phyloP scores from a whole-genome alignment of 768 basidiomycete species.

The Filobasidium wieringae region DNA sequence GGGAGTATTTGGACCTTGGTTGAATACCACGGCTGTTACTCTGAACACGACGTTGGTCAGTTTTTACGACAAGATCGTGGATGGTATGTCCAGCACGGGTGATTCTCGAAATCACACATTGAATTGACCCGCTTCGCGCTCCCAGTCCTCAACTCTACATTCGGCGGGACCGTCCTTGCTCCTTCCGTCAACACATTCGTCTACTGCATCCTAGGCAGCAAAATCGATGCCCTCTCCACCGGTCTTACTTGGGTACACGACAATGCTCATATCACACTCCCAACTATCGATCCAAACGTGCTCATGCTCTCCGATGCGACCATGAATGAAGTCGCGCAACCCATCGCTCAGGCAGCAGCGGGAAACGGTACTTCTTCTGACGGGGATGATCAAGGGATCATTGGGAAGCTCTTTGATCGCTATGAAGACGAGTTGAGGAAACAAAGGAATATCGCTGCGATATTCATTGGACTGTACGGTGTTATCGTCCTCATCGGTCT shows the following conservation, averaged over 20 bases:
- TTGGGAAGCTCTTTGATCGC: slow-evolving; percentile 58
- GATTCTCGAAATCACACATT: too few species aligned
- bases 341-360: slow-evolving; percentile 63
- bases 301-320: slow-evolving; percentile 63
- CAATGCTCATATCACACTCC: slow-evolving; percentile 69
- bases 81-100: slow-evolving; percentile 45
- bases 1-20: slow-evolving; percentile 78
- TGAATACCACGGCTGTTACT: slow-evolving; percentile 74
- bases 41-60: slow-evolving; percentile 74
- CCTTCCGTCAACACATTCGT: slow-evolving; percentile 74
- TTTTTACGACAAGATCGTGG: slow-evolving; percentile 78
- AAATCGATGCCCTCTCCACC: slow-evolving; percentile 72
- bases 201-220: slow-evolving; percentile 78
- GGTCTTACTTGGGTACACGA: slow-evolving; percentile 84
- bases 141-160: slow-evolving; percentile 45
- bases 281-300: slow-evolving; percentile 59
- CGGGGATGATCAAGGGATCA: slow-evolving; percentile 47
- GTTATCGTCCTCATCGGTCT: slow-evolving; percentile 48
- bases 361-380: slow-evolving; percentile 47
- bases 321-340: slow-evolving; percentile 62
- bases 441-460: slow-evolving; percentile 68
- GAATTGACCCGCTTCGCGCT: too few species aligned
- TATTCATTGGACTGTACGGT: slow-evolving; percentile 75
- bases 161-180: slow-evolving; percentile 74
- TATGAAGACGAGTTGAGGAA: slow-evolving; percentile 64